Evolutionary conservation across 148 eudicot genomes (phyloP).

Genomic region (Limonium bicolor): DNA sequence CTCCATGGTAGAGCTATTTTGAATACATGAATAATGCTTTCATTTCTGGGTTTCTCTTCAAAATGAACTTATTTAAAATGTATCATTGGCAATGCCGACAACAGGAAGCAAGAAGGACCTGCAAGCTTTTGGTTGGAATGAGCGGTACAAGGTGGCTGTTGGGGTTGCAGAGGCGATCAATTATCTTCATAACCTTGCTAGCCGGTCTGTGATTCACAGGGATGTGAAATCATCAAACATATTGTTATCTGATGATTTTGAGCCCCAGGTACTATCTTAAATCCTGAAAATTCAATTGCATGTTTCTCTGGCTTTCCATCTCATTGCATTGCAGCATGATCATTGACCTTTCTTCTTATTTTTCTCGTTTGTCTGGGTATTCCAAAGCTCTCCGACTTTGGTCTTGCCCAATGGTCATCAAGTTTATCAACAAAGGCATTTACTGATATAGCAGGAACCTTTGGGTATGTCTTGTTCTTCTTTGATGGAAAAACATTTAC

Average conservation of each 20-base stretch:
- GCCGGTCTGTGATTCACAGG: slow-evolving; percentile 60
- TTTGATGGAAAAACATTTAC: neutral
- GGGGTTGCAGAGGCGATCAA: slow-evolving; percentile 86
- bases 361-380: neutral
- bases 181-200: slow-evolving; percentile 40
- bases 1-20: slow-evolving; percentile 99
- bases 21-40: neutral
- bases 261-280: slow-evolving; percentile 48
- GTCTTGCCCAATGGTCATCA: slow-evolving; percentile 69
- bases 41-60: neutral
- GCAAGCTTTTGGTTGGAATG: slow-evolving; percentile 44
- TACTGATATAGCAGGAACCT: slow-evolving; percentile 85
- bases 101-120: slow-evolving; percentile 36
- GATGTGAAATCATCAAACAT: slow-evolving; percentile 96
- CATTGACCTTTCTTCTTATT: slow-evolving; percentile 5
- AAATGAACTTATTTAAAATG: neutral
- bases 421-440: slow-evolving; percentile 36
- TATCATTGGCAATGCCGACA: too few species aligned
- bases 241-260: slow-evolving; percentile 71
- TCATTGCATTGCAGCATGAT: too few species aligned
- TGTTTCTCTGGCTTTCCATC: slow-evolving; percentile 10
- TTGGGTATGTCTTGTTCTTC: slow-evolving; percentile 44
- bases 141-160: slow-evolving; percentile 77
- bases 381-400: slow-evolving; percentile 88
- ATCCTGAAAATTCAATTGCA: neutral